Base-by-base conservation (phyloP, 345 rosid genomes). In the Sisymbrium irio region DNA sequence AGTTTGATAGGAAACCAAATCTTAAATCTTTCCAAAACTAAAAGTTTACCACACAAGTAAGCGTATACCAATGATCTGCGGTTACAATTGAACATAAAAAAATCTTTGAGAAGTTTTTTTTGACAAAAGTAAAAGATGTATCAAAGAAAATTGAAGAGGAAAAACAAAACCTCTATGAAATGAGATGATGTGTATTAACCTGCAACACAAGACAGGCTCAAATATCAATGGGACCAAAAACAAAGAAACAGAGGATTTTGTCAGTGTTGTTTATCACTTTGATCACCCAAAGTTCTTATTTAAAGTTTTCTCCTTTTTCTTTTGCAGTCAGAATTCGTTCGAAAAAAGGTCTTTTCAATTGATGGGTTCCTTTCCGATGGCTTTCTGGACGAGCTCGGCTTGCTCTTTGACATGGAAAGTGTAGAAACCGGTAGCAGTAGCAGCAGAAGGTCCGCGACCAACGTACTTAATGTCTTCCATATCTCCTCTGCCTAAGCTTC, bases 391-490 rank as follows among this genome's bases (percentile, higher is more conserved):
- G 15, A 87, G 82, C 62, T 51, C 89, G 2, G 84, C 61, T 78
- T 83, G 93, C 73, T 89, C 87, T 70, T 86, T 85, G 55, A 67
- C 80, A 56, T 89, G 91, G 61, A 74, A 71, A 59, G 78, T 78
- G 73, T 80, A 82, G 78, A 86, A 89, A 68, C 96, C 89, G 0
- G 92, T 86, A 57, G 96, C 96, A 25, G 89, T 77, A 11, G 90
- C 88, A 33, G 93, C 89, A 25, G 96, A 89, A 22, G 96, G 93
- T 47, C 80, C 85, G 5, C 93, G 89, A 0, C 93, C 93, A 0
- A 77, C 85, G 25, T 89, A 89, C 73, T 89, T 89, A 69, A 89
- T 83, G 78, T 86, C 91, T 19, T 85, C 85, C 37, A 76, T 3
- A 3, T 79, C 65, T 69, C 93, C 93, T 77, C 93, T 81, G 9